A percentile compares a stretch with the other conserved stretches of the same genome.
phyloP scores from a whole-genome alignment of 2,329 filamentous ascomycete species.

The Aspergillus oerlinghausenensis region DNA sequence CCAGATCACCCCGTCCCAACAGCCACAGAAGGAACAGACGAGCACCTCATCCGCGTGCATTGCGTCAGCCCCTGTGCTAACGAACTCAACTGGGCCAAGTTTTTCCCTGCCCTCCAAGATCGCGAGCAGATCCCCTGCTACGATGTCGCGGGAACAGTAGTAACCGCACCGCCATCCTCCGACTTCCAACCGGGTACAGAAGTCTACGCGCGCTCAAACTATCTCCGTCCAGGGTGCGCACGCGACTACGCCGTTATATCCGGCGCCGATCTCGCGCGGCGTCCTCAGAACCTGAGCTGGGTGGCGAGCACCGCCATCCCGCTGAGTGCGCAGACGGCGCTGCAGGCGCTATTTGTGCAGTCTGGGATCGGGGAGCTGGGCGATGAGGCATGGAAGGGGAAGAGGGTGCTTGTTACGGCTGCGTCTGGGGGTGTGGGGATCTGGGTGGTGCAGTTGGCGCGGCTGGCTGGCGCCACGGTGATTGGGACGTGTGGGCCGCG shows the following conservation, averaged over 20 bases:
- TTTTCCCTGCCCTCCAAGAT: conserved; percentile 19
- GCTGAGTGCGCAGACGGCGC: conserved; percentile 40
- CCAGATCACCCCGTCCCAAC: conserved; percentile 9
- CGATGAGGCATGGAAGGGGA: conserved; percentile 20
- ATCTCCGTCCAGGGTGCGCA: conserved; percentile 32
- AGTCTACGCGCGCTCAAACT: conserved; percentile 37
- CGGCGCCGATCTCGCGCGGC: conserved; percentile 34
- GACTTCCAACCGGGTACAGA: conserved; percentile 37
- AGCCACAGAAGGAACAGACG: conserved; percentile 19
- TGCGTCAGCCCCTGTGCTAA: conserved; percentile 37
- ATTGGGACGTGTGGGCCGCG: conserved; percentile 36
- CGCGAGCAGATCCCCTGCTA: conserved; percentile 36
- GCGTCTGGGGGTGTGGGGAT: conserved; percentile 44
- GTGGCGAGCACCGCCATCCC: conserved; percentile 37
- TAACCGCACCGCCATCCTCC: conserved; percentile 30
- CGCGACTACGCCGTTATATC: conserved; percentile 34
- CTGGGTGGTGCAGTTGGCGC: conserved; percentile 38
- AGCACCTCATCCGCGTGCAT: conserved; percentile 40
- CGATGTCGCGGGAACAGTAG: conserved; percentile 40
- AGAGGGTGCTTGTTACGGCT: conserved; percentile 42
- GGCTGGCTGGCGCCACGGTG: conserved; percentile 30
- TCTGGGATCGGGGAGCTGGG: conserved; percentile 18
- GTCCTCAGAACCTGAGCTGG: conserved; percentile 33
- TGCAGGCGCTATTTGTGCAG: conserved; percentile 43
- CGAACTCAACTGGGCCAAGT: conserved; percentile 43